A percentile compares a stretch with the other conserved stretches of the same genome.
These are phyloP conservation scores for Leonotis leonurus DNA, from an alignment of 257 asterid species.

Conservation along the genomic window DNA sequence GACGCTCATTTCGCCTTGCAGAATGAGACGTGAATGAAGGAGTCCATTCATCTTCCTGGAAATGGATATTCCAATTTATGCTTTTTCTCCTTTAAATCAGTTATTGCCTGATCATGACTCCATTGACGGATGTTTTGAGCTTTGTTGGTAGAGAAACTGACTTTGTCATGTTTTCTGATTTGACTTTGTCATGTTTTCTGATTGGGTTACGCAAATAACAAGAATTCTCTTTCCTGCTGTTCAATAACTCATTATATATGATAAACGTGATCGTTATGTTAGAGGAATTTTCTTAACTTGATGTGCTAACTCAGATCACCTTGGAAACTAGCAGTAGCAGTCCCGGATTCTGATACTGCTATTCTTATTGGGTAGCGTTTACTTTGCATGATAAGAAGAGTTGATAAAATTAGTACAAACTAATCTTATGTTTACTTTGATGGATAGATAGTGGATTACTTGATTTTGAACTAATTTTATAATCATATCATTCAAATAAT, in stretches of 20 bases:
- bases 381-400: too few species aligned
- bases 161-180: too few species aligned
- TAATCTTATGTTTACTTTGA: too few species aligned
- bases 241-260: not conserved
- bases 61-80: not conserved
- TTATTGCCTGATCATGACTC: constrained; percentile 7
- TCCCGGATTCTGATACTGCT: too few species aligned
- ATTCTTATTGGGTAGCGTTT: too few species aligned
- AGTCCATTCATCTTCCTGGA: not conserved
- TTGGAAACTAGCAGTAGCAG: not conserved
- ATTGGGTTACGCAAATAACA: constrained; percentile 15
- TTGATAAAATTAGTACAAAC: too few species aligned
- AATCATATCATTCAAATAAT: too few species aligned
- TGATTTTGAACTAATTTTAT: too few species aligned
- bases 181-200: not conserved
- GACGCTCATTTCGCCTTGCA: constrained; percentile 13
- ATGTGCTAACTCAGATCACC: not conserved
- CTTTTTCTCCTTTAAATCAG: constrained; percentile 8
- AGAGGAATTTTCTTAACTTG: not conserved
- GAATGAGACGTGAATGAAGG: constrained; percentile 18
- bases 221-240: constrained; percentile 2
- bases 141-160: constrained; percentile 4
- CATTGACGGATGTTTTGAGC: constrained; percentile 6
- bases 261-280: not conserved
- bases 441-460: too few species aligned